Evolutionary conservation across 495 filamentous ascomycete species (phyloP).

Genomic region (Cetradonia linearis): DNA sequence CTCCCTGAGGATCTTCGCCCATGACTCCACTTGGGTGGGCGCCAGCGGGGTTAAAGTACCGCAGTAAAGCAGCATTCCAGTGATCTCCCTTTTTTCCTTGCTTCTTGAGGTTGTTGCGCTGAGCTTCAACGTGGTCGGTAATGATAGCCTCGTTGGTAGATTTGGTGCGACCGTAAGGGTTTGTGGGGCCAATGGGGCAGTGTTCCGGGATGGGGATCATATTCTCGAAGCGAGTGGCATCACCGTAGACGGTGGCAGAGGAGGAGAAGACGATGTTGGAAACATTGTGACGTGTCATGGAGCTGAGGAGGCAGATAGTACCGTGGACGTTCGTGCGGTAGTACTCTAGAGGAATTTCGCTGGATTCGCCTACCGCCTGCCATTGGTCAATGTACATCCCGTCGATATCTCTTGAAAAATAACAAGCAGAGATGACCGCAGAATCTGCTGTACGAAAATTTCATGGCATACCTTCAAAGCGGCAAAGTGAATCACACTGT

Average conservation of each 20-base stretch:
- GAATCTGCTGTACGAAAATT: too few species aligned
- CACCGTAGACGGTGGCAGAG: constrained; percentile 94
- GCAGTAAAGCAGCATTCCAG: constrained; percentile 88
- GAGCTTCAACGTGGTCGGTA: constrained; percentile 77
- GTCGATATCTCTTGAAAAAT: background rate
- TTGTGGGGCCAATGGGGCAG: constrained; percentile 92
- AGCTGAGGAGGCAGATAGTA: constrained; percentile 74
- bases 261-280: constrained; percentile 96
- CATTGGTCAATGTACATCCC: background rate
- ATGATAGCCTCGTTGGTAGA: constrained; percentile 82
- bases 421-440: background rate
- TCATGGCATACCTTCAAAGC: constrained; percentile 72
- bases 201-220: constrained; percentile 99
- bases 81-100: constrained; percentile 62
- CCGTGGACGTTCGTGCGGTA: constrained; percentile 94
- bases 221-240: constrained; percentile 88
- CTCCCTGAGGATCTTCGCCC: constrained; percentile 94
- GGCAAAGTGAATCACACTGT: constrained; percentile 97
- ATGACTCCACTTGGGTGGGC: constrained; percentile 93
- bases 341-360: constrained; percentile 93
- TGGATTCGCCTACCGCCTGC: constrained; percentile 91
- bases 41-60: constrained; percentile 97
- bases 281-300: constrained; percentile 82
- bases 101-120: constrained; percentile 75
- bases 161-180: constrained; percentile 96